Conservation (phyloP, 306 rosid genomes). For the Elaeagnus macrophylla region DNA sequence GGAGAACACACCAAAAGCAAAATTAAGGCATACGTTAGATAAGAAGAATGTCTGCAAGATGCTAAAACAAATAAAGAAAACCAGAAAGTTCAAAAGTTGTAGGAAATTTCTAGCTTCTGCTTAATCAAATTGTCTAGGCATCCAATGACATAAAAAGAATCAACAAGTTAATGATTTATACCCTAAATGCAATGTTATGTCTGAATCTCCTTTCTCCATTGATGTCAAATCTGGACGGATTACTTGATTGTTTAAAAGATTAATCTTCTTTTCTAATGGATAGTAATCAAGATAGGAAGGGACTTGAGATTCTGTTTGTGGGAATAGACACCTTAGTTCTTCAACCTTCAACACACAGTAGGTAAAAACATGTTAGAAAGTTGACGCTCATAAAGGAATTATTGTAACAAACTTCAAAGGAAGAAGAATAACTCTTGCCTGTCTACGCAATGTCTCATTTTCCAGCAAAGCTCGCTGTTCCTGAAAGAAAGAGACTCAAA, state of each 20-base stretch:
- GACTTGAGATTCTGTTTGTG: constrained; percentile 36
- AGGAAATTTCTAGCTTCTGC: too few relatives aligned
- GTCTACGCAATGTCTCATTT: constrained; percentile 84
- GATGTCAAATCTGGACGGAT: constrained; percentile 32
- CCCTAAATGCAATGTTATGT: constrained; percentile 91
- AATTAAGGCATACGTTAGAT: not conserved
- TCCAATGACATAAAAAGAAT: too few relatives aligned
- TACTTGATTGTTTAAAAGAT: constrained; percentile 25
- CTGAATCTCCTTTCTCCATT: constrained; percentile 71
- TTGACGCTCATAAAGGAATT: constrained; percentile 1
- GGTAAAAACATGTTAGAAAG: not conserved
- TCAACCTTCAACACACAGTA: constrained; percentile 40
- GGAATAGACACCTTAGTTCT: constrained; percentile 80
- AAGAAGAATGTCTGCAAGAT: not conserved
- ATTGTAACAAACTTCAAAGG: constrained; percentile 15
- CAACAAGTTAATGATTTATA: constrained; percentile 23
- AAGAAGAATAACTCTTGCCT: constrained; percentile 35
- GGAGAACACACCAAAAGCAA: constrained; percentile 4
- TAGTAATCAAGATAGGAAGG: constrained; percentile 50
- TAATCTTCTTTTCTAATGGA: constrained; percentile 39
- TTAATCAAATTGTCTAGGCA: too few relatives aligned
- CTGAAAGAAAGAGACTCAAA: constrained; percentile 36
- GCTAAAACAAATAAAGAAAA: not conserved
- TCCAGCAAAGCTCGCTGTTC: constrained; percentile 79
- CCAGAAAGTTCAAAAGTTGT: not conserved